Base-by-base conservation (phyloP, 2,329 filamentous ascomycete species). In the Colletotrichum sp. region DNA sequence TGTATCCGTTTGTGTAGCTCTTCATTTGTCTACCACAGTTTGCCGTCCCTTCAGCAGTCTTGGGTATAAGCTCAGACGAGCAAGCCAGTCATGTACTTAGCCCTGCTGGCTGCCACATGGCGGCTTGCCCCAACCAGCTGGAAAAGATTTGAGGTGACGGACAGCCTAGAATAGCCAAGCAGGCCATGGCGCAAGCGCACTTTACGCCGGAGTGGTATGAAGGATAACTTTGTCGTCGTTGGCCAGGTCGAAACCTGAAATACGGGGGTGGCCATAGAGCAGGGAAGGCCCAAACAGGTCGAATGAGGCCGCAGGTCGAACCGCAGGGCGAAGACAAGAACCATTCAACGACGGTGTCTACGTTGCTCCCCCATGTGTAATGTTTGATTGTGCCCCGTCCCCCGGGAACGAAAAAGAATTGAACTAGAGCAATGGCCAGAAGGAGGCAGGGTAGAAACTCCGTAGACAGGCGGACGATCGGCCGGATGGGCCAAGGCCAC, bases 401-500 rank as follows among this genome's bases (percentile, higher is more conserved):
- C 57, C 57, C 38, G 63, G 60, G 15, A 48, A 52, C 32, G 36
- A 48, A 52, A 58, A 63, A 32, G n/a, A 52, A 52, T 52, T 48
- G 69, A 43, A 48, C 30, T 57, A 24, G 55, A 67, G 65, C 65
- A 73, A 13, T 67, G 73, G 57, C 73, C 57, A 52, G 34, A 73
- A 72, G 55, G 4, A 43, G 30, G 18, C 30, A 63, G 58, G 58
- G 58, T n/a, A 63, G 58, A 34, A 30, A 28, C 15, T 30, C 34
- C 63, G 63, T 21, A 61, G 63, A 55, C 43, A 28, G 43, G 32
- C 64, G 55, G 65, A 72, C 69, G 63, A 72, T 75, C 73, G 52
- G 52, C 61, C 55, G 32, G 63, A 43, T 26, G 72, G 63, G 30
- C 57, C 18, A 67, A 21, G 55, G 48, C 63, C 34, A 66, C 52